Evolutionary conservation across 352 stramenopile genomes (phyloP), one percentile per base, ranked within the genome.

Genomic region (Elongisporangium undulatum): DNA sequence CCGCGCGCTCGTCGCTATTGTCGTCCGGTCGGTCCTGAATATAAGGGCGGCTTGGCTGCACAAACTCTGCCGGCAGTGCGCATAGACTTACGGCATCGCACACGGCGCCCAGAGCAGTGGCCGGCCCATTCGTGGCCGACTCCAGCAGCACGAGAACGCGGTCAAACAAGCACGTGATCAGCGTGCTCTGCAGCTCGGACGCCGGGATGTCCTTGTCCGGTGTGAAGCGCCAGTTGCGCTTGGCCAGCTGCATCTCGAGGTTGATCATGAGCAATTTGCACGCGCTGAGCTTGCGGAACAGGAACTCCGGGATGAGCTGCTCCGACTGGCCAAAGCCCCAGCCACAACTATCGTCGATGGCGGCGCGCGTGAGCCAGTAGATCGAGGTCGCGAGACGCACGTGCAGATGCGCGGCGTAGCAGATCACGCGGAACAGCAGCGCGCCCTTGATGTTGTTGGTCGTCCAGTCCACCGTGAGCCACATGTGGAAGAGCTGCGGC

Each of bases 191-290:
- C 21, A 84, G 58, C 15, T 75, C 67, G 15, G 79, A 78, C 12
- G 84, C 83, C 19, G 80, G 82, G 15, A 94, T 70, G 21, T 94
- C 82, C 17, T 76, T 69, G 41, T 94, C 84, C 0, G 70, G 56
- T 21, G 79, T 53, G 58, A 92, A 94, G 21, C 59, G 65, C 81
- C 76, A 91, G 48, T 90, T 69, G 17, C 68, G 59, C 52, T 73
- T 65, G 0, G 72, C 74, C 62, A 94, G 83, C 63, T 92, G 82
- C 80, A 90, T 90, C 65, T 94, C 78, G 52, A 94, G 66, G 53
- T 94, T 94, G 51, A 89, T 77, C 71, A 94, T 79, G 24, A 91
- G 66, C 24, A 94, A 58, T 66, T 94, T 92, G 68, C 82, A 92
- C 65, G 84, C 79, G 45, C 80, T 87, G 62, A 94, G 78, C 56